Evolutionary conservation across 2,329 filamentous ascomycete genomes (phyloP), one percentile per base, ranked within the genome.

Genomic region (Cryoendolithus antarcticus): DNA sequence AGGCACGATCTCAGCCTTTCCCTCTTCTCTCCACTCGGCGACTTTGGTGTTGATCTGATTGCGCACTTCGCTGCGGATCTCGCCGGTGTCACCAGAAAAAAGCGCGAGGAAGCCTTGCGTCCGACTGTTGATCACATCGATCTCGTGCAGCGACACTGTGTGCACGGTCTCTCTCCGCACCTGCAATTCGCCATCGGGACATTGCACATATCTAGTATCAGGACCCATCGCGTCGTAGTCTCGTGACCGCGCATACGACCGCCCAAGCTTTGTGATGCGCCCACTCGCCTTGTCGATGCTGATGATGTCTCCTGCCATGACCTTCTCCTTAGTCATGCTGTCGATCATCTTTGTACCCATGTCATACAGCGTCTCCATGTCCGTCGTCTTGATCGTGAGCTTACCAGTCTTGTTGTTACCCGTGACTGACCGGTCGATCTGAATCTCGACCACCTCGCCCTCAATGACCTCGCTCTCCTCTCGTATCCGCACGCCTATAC

Each of bases 321-420:
- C 86, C 55, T 93, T 89, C 69, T 98, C 91, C 66, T 96, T 96
- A 50, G 88, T 95, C 86, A 98, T 95, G 48, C 86, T 86, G 59
- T 98, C 91, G 50, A 98, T 98, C 91, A 98, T 96, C 67, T 96
- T 96, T 50, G 83, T 89, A 48, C 91, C 91, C 88, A 98, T 95
- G 57, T 98, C 91, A 67, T 96, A 98, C 49, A 98, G 84, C 9
- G 91, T 94, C 65, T 98, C 91, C 91, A 98, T 98, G 62, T 98
- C 91, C 42, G 89, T 96, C 8, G 91, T 98, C 69, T 98, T 98
- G 69, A 98, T 94, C 12, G 91, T 98, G 48, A 98, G 79, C 66
- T 98, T 98, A 56, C 91, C 91, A 71, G 95, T 89, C 72, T 96
- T 98, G 56, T 91, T 93, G 50, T 83, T 74, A 35, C 91, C 91